A percentile compares a stretch with the other conserved stretches of the same genome.
Conservation (phyloP, 1,284 basidiomycete genomes). For the Somion occarium region DNA sequence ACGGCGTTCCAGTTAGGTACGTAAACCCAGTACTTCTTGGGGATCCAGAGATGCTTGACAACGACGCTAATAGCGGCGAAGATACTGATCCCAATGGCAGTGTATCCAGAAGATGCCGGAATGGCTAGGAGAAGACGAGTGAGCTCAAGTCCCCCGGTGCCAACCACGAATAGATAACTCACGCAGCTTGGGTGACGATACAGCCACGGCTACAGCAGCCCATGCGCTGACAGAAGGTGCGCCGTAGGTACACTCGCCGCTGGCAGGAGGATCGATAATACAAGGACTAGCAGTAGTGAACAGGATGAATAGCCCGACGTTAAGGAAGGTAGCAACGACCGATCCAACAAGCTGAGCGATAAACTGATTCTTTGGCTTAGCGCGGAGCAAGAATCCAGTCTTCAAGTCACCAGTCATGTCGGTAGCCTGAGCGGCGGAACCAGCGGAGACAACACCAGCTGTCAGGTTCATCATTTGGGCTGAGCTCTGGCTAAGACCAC, state of each 20-base stretch:
- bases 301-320: constrained; percentile 53
- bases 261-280: constrained; percentile 37
- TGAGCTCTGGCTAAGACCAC: constrained; percentile 29
- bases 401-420: constrained; percentile 76
- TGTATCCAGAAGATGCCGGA: constrained; percentile 56
- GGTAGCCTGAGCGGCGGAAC: constrained; percentile 53
- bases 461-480: constrained; percentile 54
- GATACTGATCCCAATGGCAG: constrained; percentile 53
- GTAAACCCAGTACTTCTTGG: constrained; percentile 48
- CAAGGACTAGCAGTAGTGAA: constrained; percentile 66
- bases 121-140: constrained; percentile 33
- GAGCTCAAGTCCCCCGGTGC: not conserved
- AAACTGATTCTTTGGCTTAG: constrained; percentile 65
- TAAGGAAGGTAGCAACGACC: constrained; percentile 54
- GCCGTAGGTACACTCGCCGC: constrained; percentile 45
- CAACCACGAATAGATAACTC: constrained; percentile 15
- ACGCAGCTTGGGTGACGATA: constrained; percentile 43
- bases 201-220: constrained; percentile 58
- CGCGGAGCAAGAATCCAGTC: constrained; percentile 65
- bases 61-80: constrained; percentile 43
- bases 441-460: constrained; percentile 56
- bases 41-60: constrained; percentile 47
- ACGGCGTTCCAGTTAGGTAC: constrained; percentile 69
- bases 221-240: constrained; percentile 60
- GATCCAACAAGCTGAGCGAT: constrained; percentile 55